Conservation (phyloP, 306 rosid genomes). For the Lathyrus sativus region DNA sequence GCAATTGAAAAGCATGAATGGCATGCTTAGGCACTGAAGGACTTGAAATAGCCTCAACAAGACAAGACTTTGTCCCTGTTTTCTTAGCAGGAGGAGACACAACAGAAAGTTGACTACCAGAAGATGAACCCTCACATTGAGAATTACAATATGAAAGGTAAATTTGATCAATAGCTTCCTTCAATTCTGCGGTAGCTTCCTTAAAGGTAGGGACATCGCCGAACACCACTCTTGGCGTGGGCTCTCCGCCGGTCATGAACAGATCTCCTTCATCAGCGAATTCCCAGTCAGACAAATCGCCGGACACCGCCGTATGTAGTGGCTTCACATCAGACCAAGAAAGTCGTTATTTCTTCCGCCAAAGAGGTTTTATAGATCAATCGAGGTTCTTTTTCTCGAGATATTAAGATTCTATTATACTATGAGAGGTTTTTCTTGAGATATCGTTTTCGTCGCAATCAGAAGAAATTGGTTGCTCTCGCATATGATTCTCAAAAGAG, state of each 20-base stretch:
- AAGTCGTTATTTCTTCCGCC: too few species aligned
- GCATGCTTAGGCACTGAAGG: constrained; percentile 57
- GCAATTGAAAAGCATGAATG: constrained; percentile 62
- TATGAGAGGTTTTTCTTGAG: too few species aligned
- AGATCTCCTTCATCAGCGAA: constrained; percentile 53
- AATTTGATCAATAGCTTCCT: constrained; percentile 68
- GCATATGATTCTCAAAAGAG: too few species aligned
- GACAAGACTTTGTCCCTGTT: constrained; percentile 45
- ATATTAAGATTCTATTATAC: too few species aligned
- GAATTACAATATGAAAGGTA: constrained; percentile 55
- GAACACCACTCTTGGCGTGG: constrained; percentile 73
- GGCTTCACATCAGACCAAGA: constrained; percentile 35
- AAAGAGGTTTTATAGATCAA: too few species aligned
- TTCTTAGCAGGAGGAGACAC: constrained; percentile 40
- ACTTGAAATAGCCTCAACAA: constrained; percentile 38
- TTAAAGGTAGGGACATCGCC: constrained; percentile 53
- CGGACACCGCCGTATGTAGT: constrained; percentile 40
- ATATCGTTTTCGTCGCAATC: too few species aligned
- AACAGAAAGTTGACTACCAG: constrained; percentile 38
- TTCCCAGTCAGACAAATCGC: constrained; percentile 68
- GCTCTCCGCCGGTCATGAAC: constrained; percentile 47
- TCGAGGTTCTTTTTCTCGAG: too few species aligned
- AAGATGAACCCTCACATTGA: constrained; percentile 31
- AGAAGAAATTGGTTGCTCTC: too few species aligned
- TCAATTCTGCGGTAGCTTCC: constrained; percentile 71